phyloP scores from a whole-genome alignment of 352 stramenopile genomes.

The Achlya hypogyna region DNA sequence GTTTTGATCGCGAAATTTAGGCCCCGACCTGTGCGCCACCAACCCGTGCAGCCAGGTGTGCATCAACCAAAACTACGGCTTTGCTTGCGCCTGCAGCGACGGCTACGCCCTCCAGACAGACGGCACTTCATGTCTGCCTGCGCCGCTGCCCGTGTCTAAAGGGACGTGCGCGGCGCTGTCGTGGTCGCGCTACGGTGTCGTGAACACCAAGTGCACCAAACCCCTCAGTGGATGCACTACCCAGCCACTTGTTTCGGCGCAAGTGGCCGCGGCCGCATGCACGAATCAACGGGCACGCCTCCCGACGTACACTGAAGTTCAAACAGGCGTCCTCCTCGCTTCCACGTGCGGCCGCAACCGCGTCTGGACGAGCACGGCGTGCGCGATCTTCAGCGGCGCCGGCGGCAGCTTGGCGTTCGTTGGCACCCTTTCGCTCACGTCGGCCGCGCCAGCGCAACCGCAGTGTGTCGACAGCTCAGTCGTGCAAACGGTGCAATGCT shows the following conservation, averaged over 20 bases:
- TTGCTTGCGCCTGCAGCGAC: background rate
- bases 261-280: background rate
- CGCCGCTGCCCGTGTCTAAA: background rate
- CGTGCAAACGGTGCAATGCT: background rate
- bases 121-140: background rate
- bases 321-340: background rate
- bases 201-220: background rate
- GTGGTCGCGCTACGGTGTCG: background rate
- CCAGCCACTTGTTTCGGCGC: background rate
- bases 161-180: background rate
- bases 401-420: background rate
- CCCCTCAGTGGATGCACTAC: background rate
- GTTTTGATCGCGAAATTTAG: no score
- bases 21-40: background rate
- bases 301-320: background rate
- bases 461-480: background rate
- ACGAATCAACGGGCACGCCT: background rate
- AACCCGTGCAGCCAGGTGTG: background rate
- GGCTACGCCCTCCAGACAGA: background rate
- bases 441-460: no score
- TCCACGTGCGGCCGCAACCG: background rate
- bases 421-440: background rate
- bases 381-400: background rate
- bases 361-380: background rate
- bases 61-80: conserved; percentile 2